Conservation (phyloP, 352 stramenopile species). For the Phytophthora brassicae region DNA sequence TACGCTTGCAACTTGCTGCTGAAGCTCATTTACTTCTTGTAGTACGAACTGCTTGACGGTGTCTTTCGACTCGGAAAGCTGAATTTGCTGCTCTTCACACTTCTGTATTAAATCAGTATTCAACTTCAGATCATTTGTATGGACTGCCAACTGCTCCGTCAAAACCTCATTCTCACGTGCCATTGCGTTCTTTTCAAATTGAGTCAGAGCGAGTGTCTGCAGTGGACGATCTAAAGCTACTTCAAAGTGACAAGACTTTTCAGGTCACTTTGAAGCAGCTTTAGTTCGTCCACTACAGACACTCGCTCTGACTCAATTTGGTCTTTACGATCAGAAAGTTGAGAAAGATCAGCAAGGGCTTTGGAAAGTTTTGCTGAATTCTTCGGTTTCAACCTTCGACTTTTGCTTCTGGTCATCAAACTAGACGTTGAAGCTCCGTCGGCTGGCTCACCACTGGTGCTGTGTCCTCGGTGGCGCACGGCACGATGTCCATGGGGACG, state of each 20-base stretch:
- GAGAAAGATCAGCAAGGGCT: slow-evolving; percentile 15
- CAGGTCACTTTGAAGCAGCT: slow-evolving; percentile 11
- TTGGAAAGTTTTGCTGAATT: slow-evolving; percentile 23
- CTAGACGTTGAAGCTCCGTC: too few species aligned
- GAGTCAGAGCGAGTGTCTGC: slow-evolving; percentile 9
- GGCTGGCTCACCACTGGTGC: too few species aligned
- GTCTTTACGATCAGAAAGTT: slow-evolving; percentile 23
- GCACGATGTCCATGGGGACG: too few species aligned
- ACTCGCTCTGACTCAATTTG: slow-evolving; percentile 16
- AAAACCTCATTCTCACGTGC: slow-evolving; percentile 21
- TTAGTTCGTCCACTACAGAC: slow-evolving; percentile 17
- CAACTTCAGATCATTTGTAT: slow-evolving; percentile 12
- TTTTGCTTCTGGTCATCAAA: too few species aligned
- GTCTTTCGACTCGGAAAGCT: slow-evolving; percentile 22
- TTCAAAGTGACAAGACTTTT: slow-evolving; percentile 21
- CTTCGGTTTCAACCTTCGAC: slow-evolving; percentile 15
- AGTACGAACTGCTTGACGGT: slow-evolving; percentile 21
- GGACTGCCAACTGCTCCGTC: slow-evolving; percentile 15
- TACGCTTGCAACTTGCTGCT: too few species aligned
- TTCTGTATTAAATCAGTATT: slow-evolving; percentile 24
- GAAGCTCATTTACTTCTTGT: slow-evolving; percentile 17
- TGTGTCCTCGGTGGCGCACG: too few species aligned
- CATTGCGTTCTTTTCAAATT: slow-evolving; percentile 26
- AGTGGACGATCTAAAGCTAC: slow-evolving; percentile 17
- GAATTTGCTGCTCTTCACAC: slow-evolving; percentile 21